Base-by-base conservation (phyloP, 1,284 basidiomycete genomes). In the Mycena sp. region DNA sequence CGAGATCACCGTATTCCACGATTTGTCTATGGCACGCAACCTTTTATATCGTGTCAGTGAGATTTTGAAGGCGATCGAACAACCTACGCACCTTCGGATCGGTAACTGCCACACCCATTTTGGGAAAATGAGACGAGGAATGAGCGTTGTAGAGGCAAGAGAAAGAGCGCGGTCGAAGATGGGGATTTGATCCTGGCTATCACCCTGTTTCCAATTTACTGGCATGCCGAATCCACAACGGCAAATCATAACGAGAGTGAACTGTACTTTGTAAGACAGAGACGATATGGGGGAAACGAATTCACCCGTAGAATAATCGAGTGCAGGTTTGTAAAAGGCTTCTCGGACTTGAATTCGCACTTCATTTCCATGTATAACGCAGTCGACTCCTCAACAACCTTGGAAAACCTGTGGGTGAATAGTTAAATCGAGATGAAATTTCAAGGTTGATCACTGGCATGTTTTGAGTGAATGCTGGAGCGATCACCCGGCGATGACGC, bases 181-280 rank as follows among this genome's bases (percentile, higher is more conserved):
- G n/a, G 60, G 25, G 46, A 65, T 55, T 41, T 70, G 39, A 22
- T 64, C 67, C 9, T 37, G 25, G 16, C 9, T 55, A 9, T 18
- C 46, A 57, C 63, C 37, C 37, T 63, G 67, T 57, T 69, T 69
- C 71, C 71, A 72, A 3, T 50, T 39, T 5, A 72, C 67, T 18
- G 61, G 48, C 50, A 72, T 62, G 10, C 71, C 71, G 54, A 69
- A 72, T 11, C 67, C 71, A 34, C 71, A 69, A 39, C 71, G 52
- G 41, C 71, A 72, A 14, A 72, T 69, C 44, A 70, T 65, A 25
- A 72, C 71, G 22, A 69, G 62, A 22, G 71, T 72, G 59, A 65
- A 72, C 71, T 72, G 39, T 9, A 61, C 46, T 65, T 69, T 67
- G 69, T 72, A 4, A 5, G n/a, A 0, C 11, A 44, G 20, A n/a